Base-by-base conservation (phyloP, 495 filamentous ascomycete species). In the Daldinia caldariorum region DNA sequence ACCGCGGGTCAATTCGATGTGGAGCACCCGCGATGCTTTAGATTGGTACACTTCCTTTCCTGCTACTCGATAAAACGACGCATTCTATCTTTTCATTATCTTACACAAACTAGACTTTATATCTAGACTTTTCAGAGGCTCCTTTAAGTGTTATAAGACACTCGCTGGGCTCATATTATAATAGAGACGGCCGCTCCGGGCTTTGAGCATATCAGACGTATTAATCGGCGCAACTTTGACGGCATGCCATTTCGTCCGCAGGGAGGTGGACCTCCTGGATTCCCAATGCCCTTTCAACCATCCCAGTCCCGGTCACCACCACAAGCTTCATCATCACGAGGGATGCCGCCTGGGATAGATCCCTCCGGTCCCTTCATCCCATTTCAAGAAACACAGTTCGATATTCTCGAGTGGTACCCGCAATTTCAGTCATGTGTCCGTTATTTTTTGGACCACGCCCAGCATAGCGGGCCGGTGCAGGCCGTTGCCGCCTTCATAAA, bases 331-430 rank as follows among this genome's bases (percentile, higher is more conserved):
- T 57, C 62, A 5, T 70, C 60, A 51, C 58, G 70, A 26, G 62
- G 61, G 18, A 68, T 70, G 56, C 60, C 70, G 34, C 39, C 69
- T 9, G 70, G 69, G 16, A 68, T 72, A 34, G 61, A 68, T n/a
- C 59, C 69, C 9, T 53, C 67, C 12, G 65, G 62, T 4, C 63
- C 67, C 22, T 77, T 77, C 16, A 57, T 73, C 9, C 76, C 79
- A 31, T 81, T 83, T 43, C 66, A 78, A 55, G 79, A 82, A 51
- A 71, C 74, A 29, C 75, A 80, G 47, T 92, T 93, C 77, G 94
- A 97, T 78, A 90, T 97, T 63, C 88, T 97, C 77, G 91, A 93
- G 63, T 99, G 95, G 95, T 91, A 97, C 75, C 93, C 94, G 14
- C 88, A 90, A 55, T 97, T 97, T 79, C 92, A 94, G 77, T 92